Percentiles rank a stretch among this genome's conserved stretches.
phyloP scores from a whole-genome alignment of 1,284 basidiomycete genomes.

The Puccinia brachypodii region DNA sequence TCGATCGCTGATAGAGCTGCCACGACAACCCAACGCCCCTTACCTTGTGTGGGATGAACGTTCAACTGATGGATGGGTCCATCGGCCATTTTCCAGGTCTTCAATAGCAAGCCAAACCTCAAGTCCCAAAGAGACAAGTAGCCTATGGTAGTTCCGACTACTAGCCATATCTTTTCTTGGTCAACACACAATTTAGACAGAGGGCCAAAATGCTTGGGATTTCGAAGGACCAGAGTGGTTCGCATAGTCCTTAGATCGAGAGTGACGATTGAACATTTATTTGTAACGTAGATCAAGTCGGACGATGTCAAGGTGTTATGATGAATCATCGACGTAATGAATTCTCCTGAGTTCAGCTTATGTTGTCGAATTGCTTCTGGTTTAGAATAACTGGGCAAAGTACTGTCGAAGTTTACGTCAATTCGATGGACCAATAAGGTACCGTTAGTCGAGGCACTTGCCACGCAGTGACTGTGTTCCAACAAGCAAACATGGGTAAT shows the following conservation, averaged over 20 bases:
- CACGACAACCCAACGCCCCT: slow-evolving; percentile 82
- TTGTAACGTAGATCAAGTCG: slow-evolving; percentile 75
- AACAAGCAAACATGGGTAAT: slow-evolving; percentile 57
- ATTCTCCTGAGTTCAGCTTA: slow-evolving; percentile 56
- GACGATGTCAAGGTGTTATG: slow-evolving; percentile 56
- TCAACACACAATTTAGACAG: slow-evolving; percentile 82
- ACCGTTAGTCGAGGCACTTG: slow-evolving; percentile 58
- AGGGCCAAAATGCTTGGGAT: slow-evolving; percentile 80
- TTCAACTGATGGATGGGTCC: slow-evolving; percentile 68
- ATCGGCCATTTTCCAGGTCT: slow-evolving; percentile 73
- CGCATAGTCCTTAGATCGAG: slow-evolving; percentile 84
- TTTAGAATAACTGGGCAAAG: slow-evolving; percentile 58
- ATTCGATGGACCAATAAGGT: slow-evolving; percentile 58
- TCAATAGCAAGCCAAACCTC: slow-evolving; percentile 83
- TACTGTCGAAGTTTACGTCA: slow-evolving; percentile 54
- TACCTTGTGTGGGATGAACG: slow-evolving; percentile 74
- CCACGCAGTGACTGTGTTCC: slow-evolving; percentile 58
- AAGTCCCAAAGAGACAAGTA: slow-evolving; percentile 87
- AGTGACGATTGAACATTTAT: slow-evolving; percentile 72
- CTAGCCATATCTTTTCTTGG: slow-evolving; percentile 77
- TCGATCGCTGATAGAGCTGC: slow-evolving; percentile 63
- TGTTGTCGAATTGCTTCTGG: slow-evolving; percentile 57
- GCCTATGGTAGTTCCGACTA: slow-evolving; percentile 81
- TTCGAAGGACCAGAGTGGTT: slow-evolving; percentile 71
- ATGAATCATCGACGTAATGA: slow-evolving; percentile 57